Percentiles rank a stretch among this genome's conserved stretches.
Conservation (phyloP, 2,329 filamentous ascomycete genomes). For the Neonectria hederae region DNA sequence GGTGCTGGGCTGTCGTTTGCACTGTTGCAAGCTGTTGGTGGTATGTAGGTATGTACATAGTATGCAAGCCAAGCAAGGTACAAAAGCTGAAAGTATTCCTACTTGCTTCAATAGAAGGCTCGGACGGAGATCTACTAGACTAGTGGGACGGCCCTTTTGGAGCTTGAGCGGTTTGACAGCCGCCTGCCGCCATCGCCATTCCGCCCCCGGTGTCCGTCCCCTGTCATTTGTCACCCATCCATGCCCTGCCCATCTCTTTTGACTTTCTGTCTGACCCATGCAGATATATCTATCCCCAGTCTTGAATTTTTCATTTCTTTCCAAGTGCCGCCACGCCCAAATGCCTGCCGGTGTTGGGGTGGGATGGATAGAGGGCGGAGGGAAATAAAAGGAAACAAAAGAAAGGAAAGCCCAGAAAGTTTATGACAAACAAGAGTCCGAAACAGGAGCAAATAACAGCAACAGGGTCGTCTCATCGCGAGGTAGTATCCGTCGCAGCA, state of each 20-base stretch:
- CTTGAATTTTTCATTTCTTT: background rate
- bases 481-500: background rate
- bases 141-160: constrained; percentile 44
- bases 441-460: background rate
- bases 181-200: constrained; percentile 41
- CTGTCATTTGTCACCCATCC: constrained; percentile 28
- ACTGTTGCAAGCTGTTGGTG: background rate
- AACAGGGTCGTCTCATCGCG: background rate
- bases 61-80: background rate
- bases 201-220: constrained; percentile 37
- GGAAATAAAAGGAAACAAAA: background rate
- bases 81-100: no score
- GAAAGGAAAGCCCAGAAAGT: background rate
- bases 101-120: background rate
- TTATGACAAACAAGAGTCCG: background rate
- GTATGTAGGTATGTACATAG: no score
- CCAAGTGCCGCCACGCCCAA: background rate
- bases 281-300: background rate
- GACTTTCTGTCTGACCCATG: constrained; percentile 24
- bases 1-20: background rate
- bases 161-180: constrained; percentile 38
- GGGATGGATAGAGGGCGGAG: background rate
- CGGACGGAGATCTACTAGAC: constrained; percentile 34
- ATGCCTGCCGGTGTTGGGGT: background rate
- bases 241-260: constrained; percentile 33